Base-by-base conservation (phyloP, 2,329 filamentous ascomycete genomes). In the Myriosclerotinia scirpicola region DNA sequence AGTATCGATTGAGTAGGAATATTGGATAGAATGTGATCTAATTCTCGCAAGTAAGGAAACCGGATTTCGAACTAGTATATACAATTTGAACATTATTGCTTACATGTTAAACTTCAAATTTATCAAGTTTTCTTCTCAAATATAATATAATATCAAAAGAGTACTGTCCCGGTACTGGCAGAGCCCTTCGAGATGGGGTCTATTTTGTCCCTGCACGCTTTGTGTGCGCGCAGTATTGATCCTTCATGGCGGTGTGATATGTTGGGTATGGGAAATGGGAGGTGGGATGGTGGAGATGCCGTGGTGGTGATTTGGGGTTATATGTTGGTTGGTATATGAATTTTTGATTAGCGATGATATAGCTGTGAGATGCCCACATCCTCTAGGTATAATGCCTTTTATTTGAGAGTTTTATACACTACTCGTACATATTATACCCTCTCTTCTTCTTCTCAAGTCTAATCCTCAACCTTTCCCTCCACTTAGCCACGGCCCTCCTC, bases 401-500 rank as follows among this genome's bases (percentile, higher is more conserved):
- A 26, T 15, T 14, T 30, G 12, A 22, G 46, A 38, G 44, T 12
- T 38, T 38, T 26, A 26, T 26, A 26, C 9, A 50, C 8, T 38
- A 50, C n/a, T 5, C 5, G 48, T 44, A 44, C 22, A n/a, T 4
- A 42, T 30, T n/a, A 44, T 58, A 50, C 44, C 30, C 30, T 50
- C 22, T n/a, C 34, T 50, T 38, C 56, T 12, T 50, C 20, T 50
- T 38, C 44, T 50, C 44, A 26, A 50, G 34, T 26, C 46, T 61
- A 14, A 38, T 17, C 30, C 34, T 52, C 22, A 65, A 44, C 36
- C 61, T 42, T 36, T 66, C 58, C 50, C 70, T 70, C 69, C 71
- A 71, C 26, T 58, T 34, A 44, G 48, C 64, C 5, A 72, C 71
- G 65, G 67, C 59, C 17, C 60, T 58, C 55, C 72, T 69, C 22